Conservation (phyloP, 1,139 yeast species). For the Geotrichum macrosporum region DNA sequence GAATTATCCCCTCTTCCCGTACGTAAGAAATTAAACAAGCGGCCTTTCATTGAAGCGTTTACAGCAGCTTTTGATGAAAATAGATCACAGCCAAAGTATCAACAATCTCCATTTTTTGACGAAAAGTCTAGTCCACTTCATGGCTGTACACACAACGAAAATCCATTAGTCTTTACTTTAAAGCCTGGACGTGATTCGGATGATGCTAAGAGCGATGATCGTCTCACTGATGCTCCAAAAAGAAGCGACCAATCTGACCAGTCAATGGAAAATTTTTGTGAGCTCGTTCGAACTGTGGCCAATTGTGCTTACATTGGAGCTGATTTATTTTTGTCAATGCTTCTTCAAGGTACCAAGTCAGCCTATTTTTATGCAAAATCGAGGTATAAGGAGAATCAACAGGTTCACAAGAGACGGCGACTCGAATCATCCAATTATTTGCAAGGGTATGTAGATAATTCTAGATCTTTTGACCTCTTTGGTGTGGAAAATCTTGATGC, state of each 20-base stretch:
- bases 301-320: constrained; percentile 10
- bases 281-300: constrained; percentile 9
- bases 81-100: not conserved
- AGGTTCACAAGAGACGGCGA: constrained; percentile 11
- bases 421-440: no score
- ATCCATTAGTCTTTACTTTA: not conserved
- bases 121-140: constrained; percentile 2
- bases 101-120: constrained; percentile 4
- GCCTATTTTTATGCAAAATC: constrained; percentile 1
- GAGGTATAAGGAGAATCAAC: constrained; percentile 6
- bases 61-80: constrained; percentile 6
- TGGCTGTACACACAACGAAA: not conserved
- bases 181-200: constrained; percentile 1
- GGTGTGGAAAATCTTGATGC: no score
- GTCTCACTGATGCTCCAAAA: no score
- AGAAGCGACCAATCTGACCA: no score
- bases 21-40: not conserved
- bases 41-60: constrained; percentile 8
- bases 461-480: no score
- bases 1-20: not conserved
- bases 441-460: no score
- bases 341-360: constrained; percentile 9
- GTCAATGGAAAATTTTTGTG: constrained; percentile 10
- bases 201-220: no score
- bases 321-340: constrained; percentile 7